Base-by-base conservation (phyloP, 805 yeast genomes). In the Teunomyces pallodes region DNA sequence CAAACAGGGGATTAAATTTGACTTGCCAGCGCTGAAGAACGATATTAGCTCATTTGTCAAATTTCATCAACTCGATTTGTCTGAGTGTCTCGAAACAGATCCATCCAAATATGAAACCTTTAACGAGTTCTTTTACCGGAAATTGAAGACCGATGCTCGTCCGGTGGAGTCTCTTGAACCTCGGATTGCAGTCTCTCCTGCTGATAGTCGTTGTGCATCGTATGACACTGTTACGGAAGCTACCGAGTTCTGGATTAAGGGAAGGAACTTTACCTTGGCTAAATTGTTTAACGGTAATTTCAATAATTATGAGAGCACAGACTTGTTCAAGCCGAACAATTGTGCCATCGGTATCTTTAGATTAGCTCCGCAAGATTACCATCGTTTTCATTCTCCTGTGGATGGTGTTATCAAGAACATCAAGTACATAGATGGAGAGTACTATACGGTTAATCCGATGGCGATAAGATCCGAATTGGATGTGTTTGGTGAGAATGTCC, bases 361-460 rank as follows among this genome's bases (percentile, higher is more conserved):
- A 48, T 70, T 92, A 38, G 98, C 99, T 0, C 99, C 99, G 1
- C 99, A 92, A 63, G 99, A 92, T 64, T 92, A 92, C 61, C 99
- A 92, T 62, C 72, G 99, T 40, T 91, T 92, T 66, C 99, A 92
- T 64, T 77, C 82, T 12, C 96, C 97, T 0, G 91, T 94, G 2
- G 79, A 77, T 49, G 98, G 97, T 2, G 61, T 62, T 0, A 66
- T 94, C 30, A 86, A 87, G 1, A 74, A 80, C 48, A 84, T 92
- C 12, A 74, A 74, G 42, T 77, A 74, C 54, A 86, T 92, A 29
- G 86, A 83, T 31, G 99, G 98, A 0, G 94, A 90, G 58, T 92
- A 92, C 63, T 92, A 89, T 63, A 92, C 98, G 0, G 99, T 92
- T 14, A 92, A 92, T 60, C 98, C 98, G 1, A 92, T 92, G 98